Evolutionary conservation across 768 basidiomycete genomes (phyloP), one percentile per base, ranked within the genome.

Genomic region (Mycena kentingensis): DNA sequence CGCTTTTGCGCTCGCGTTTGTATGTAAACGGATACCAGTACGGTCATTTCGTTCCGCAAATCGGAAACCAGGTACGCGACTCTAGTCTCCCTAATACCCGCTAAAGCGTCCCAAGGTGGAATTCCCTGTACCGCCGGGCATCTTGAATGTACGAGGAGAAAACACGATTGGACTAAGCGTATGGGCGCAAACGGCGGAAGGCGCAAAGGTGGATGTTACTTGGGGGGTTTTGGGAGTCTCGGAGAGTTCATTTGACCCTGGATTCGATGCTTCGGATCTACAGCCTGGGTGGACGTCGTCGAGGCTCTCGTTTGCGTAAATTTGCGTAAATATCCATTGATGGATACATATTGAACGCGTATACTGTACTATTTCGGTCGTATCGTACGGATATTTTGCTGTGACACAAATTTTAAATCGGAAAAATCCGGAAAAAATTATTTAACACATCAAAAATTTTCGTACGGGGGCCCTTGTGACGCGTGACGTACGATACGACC

Each of bases 11-110:
- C 13, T 53, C 54, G 22, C 54, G 46, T 13, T 35, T 59, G 15
- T 59, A 52, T 37, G 50, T 55, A 13, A 59, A 59, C 25, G 58
- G 58, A 54, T 55, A 29, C 43, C 51, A 58, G 31, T 58, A 58
- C 37, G 57, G 57, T 3, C 54, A 53, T 26, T 58, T 43, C 26
- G 52, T 58, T 4, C 57, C 52, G 1, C 57, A 58, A 18, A 54
- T 58, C 6, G 57, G 57, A 5, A 26, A 51, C 21, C 57, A 58
- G 32, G n/a, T n/a, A n/a, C n/a, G n/a, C n/a, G n/a, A n/a, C n/a
- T n/a, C n/a, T n/a, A n/a, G n/a, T n/a, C n/a, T n/a, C n/a, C n/a
- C n/a, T n/a, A n/a, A n/a, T n/a, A n/a, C n/a, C n/a, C n/a, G n/a
- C n/a, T n/a, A n/a, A n/a, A n/a, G n/a, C n/a, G n/a, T n/a, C n/a